Conservation (phyloP, 2,329 filamentous ascomycete genomes). For the Paraconiothyrium brasiliense region DNA sequence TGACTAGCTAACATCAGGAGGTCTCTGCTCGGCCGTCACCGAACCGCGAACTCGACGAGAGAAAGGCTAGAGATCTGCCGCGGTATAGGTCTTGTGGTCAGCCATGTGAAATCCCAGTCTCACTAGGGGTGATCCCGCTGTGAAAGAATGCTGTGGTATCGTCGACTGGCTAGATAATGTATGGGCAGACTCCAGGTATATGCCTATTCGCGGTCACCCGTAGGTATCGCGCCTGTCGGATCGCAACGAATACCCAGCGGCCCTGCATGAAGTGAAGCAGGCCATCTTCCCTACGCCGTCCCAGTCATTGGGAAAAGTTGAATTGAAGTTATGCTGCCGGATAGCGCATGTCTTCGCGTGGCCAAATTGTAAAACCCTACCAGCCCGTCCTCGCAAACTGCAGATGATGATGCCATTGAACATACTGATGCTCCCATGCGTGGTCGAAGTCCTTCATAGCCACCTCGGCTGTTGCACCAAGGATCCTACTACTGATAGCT, state of each 20-base stretch:
- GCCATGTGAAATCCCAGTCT: no score
- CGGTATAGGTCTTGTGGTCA: no score
- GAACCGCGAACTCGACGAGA: no score
- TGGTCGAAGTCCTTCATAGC: conserved; percentile 38
- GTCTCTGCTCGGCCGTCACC: no score
- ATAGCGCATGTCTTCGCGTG: neutral
- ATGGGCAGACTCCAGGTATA: neutral
- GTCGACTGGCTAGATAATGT: no score
- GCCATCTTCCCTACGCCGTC: neutral
- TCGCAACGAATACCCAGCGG: neutral
- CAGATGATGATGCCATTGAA: conserved; percentile 23
- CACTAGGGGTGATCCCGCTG: no score
- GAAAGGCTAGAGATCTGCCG: no score
- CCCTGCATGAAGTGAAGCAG: neutral
- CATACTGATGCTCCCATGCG: conserved; percentile 33
- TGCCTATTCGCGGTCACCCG: neutral
- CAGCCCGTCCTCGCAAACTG: conserved; percentile 13
- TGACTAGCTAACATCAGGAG: no score
- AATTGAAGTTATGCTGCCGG: neutral
- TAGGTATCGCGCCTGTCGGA: neutral
- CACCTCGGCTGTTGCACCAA: conserved; percentile 36
- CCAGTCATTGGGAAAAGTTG: neutral
- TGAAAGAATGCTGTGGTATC: no score
- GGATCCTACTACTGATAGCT: conserved; percentile 36
- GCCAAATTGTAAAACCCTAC: neutral